A percentile compares a stretch with the other conserved stretches of the same genome.
Evolutionary conservation across 352 stramenopile genomes (phyloP).

Genomic region (Lagenidium sp.): DNA sequence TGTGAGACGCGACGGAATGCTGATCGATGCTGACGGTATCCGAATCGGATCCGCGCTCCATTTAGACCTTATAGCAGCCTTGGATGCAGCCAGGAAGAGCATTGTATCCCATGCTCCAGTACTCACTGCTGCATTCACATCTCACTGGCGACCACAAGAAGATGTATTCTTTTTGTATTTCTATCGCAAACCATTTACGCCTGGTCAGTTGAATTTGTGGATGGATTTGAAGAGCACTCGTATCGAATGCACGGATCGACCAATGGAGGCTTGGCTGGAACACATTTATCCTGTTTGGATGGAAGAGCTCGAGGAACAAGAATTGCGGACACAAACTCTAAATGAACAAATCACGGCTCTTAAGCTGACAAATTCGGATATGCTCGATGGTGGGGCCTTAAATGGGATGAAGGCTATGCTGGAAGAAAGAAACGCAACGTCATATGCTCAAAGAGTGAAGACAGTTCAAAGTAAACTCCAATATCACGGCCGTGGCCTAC

Average conservation of each 20-base stretch:
- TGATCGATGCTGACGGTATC: slow-evolving; percentile 43
- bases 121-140: slow-evolving; percentile 12
- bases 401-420: slow-evolving; percentile 41
- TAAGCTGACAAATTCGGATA: slow-evolving; percentile 43
- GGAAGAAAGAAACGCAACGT: slow-evolving; percentile 43
- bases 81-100: slow-evolving; percentile 13
- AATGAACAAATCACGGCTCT: slow-evolving; percentile 50
- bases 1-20: slow-evolving; percentile 35
- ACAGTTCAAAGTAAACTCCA: too few species aligned
- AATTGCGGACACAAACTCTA: slow-evolving; percentile 45
- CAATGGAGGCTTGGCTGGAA: slow-evolving; percentile 62
- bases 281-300: slow-evolving; percentile 66
- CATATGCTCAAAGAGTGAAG: slow-evolving; percentile 54
- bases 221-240: slow-evolving; percentile 30
- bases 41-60: slow-evolving; percentile 21
- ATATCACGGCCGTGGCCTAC: too few species aligned
- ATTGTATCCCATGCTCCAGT: slow-evolving; percentile 12
- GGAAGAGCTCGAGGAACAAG: slow-evolving; percentile 52
- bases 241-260: slow-evolving; percentile 35
- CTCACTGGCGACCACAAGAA: slow-evolving; percentile 53
- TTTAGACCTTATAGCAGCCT: slow-evolving; percentile 23
- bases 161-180: slow-evolving; percentile 61
- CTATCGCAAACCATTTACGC: slow-evolving; percentile 22
- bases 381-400: slow-evolving; percentile 21
- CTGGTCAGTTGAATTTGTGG: slow-evolving; percentile 30